These are phyloP conservation scores for Castanea mollissima DNA, from an alignment of 306 rosid genomes.

Conservation along the genomic window DNA sequence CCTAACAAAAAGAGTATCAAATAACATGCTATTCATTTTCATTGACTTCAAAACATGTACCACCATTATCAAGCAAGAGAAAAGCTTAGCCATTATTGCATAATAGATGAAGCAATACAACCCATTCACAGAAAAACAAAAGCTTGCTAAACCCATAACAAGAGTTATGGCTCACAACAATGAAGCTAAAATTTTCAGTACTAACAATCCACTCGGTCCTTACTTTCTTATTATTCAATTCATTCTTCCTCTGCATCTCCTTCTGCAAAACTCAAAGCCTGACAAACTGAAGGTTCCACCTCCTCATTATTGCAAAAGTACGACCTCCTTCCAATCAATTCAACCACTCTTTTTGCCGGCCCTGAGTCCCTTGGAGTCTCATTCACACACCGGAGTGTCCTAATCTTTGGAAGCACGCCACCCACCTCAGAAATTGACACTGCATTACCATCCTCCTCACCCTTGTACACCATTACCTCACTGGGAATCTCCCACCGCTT, in stretches of 20 bases:
- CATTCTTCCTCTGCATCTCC: slow-evolving; percentile 36
- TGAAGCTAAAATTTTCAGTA: slow-evolving; percentile 15
- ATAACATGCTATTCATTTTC: neutral
- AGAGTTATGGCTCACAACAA: slow-evolving; percentile 11
- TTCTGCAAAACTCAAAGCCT: slow-evolving; percentile 59
- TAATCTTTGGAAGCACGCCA: slow-evolving; percentile 64
- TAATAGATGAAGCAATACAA: neutral
- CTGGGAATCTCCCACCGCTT: slow-evolving; percentile 64
- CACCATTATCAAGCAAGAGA: slow-evolving; percentile 1
- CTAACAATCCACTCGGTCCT: neutral
- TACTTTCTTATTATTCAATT: neutral
- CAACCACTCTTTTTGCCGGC: slow-evolving; percentile 71
- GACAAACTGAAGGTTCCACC: slow-evolving; percentile 44
- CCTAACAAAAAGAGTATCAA: neutral
- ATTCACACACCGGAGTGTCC: slow-evolving; percentile 30
- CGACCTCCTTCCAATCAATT: slow-evolving; percentile 50
- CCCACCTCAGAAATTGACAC: slow-evolving; percentile 5
- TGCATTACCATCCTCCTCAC: slow-evolving; percentile 20
- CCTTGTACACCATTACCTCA: slow-evolving; percentile 32
- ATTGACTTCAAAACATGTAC: neutral
- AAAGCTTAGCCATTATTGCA: neutral
- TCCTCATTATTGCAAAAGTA: slow-evolving; percentile 41
- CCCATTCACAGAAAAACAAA: neutral
- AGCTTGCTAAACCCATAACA: slow-evolving; percentile 15
- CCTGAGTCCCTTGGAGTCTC: slow-evolving; percentile 86